Evolutionary conservation across 768 basidiomycete genomes (phyloP).

Genomic region (Mycena galericulata): DNA sequence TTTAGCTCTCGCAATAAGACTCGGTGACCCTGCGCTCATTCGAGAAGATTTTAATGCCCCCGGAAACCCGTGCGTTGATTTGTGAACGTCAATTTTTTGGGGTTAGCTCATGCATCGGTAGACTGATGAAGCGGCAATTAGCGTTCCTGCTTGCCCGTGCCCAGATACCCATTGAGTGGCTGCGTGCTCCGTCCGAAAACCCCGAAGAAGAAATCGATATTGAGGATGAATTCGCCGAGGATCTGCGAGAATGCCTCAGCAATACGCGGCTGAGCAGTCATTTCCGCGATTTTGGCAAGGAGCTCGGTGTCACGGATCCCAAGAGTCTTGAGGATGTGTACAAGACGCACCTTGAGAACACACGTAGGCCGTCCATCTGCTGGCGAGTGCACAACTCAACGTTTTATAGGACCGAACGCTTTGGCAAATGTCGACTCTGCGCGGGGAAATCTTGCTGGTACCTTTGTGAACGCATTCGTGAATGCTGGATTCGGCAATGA

Average conservation of each 20-base stretch:
- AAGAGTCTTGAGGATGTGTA: slow-evolving; percentile 97
- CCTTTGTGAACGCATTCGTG: slow-evolving; percentile 98
- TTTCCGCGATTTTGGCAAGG: slow-evolving; percentile 94
- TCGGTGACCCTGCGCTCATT: slow-evolving; percentile 85
- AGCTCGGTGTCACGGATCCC: slow-evolving; percentile 89
- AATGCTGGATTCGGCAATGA: slow-evolving; percentile 99
- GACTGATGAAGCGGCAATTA: slow-evolving; percentile 93
- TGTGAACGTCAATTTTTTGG: not conserved
- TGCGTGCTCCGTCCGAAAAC: slow-evolving; percentile 69
- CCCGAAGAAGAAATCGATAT: slow-evolving; percentile 66
- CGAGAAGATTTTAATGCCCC: slow-evolving; percentile 91
- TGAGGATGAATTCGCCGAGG: slow-evolving; percentile 78
- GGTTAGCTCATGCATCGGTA: slow-evolving; percentile 40
- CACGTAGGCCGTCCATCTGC: slow-evolving; percentile 59
- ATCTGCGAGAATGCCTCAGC: slow-evolving; percentile 87
- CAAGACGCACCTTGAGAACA: slow-evolving; percentile 94
- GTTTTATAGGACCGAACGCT: slow-evolving; percentile 69
- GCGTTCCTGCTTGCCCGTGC: slow-evolving; percentile 94
- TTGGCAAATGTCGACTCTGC: slow-evolving; percentile 92
- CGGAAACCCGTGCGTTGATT: slow-evolving; percentile 78
- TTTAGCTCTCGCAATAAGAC: slow-evolving; percentile 84
- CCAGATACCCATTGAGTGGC: slow-evolving; percentile 91
- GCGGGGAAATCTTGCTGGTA: slow-evolving; percentile 92
- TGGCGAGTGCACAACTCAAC: slow-evolving; percentile 43
- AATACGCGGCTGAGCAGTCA: slow-evolving; percentile 86